Evolutionary conservation across 441 rosid genomes (phyloP), one percentile per base, ranked within the genome.

Genomic region (Lepidium campestre): DNA sequence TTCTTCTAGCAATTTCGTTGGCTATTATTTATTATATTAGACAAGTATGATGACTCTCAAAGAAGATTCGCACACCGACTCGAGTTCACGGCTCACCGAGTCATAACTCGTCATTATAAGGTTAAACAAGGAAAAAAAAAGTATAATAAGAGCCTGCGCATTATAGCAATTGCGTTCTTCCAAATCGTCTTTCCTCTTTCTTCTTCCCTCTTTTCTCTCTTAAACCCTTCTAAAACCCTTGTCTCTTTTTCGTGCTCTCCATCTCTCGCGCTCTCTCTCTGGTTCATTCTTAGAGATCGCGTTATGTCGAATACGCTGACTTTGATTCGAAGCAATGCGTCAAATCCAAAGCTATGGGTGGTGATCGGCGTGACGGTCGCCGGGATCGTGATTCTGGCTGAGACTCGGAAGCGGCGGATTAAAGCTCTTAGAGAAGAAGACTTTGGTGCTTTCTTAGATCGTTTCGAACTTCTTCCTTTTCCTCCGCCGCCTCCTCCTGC

Each of bases 401-500:
- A 88, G 82, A 78, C 86, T 7, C 78, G 84, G 41, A 68, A 85
- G 54, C 83, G 88, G 41, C 74, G 85, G 46, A 76, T 77, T 57
- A 82, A 71, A 52, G 71, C 76, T 41, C 79, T 68, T 49, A 46
- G 70, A 72, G 59, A 57, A 32, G 81, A 70, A 29, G 90, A 88
- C 78, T 88, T 85, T 34, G 93, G 96, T 36, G 97, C 96, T 56
- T 90, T 93, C 57, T 31, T 93, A 20, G 77, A 87, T 73, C 84
- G 84, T 59, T 81, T 93, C 55, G 86, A 83, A 74, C 81, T 90
- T 11, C 77, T 82, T 62, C 93, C 96, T 32, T 85, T 78, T 40
- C 86, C 97, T 68, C 97, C 85, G 62, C 93, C 89, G 35, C 95
- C 96, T 53, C 95, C 98, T 20, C 97, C 98, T 7, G 91, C 97